Base-by-base conservation (phyloP, 441 rosid genomes). In the Cnidoscolus chayamansa region DNA sequence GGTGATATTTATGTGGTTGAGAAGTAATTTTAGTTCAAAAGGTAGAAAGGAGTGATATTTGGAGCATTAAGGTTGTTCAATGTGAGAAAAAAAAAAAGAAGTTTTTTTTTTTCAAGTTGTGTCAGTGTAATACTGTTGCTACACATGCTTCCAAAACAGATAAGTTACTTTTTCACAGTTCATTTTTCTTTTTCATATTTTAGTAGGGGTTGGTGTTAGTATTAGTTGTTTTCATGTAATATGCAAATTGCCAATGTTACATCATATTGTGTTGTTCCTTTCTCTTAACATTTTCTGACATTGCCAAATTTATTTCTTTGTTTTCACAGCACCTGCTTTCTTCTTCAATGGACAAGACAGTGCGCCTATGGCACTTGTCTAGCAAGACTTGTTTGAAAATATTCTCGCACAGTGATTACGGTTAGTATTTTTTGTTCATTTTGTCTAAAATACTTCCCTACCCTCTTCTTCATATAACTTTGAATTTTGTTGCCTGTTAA, bases 361-460 rank as follows among this genome's bases (percentile, higher is more conserved):
- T 84, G 68, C 92, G 89, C 56, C 72, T 88, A 2, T 90, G 92
- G 95, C 86, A 83, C 79, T 84, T 88, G 62, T 90, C 90, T 69
- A 77, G 80, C 64, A 75, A 81, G 74, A 68, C 80, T 71, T 86
- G 92, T 76, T 86, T 86, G 67, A 75, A 84, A 72, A 80, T 82
- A 35, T 90, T 90, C 82, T 77, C 83, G 5, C 95, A 88, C 78
- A 88, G 83, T 60, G 87, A 86, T 79, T 88, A 86, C 62, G 95
- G 95, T 90, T 78, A 85, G 90, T 77, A 48, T 49, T 31, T 75
- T 72, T 51, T 49, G 16, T 61, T 61, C 50, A 40, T 72, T 37
- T 25, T 63, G 40, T 78, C 67, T 62, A 70, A 17, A 76, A 53
- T 25, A 25, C 9, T 72, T 30, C 16, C 16, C 53, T 3, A 47